Conservation (phyloP, 2,329 filamentous ascomycete genomes). For the Spiromastix sp. region DNA sequence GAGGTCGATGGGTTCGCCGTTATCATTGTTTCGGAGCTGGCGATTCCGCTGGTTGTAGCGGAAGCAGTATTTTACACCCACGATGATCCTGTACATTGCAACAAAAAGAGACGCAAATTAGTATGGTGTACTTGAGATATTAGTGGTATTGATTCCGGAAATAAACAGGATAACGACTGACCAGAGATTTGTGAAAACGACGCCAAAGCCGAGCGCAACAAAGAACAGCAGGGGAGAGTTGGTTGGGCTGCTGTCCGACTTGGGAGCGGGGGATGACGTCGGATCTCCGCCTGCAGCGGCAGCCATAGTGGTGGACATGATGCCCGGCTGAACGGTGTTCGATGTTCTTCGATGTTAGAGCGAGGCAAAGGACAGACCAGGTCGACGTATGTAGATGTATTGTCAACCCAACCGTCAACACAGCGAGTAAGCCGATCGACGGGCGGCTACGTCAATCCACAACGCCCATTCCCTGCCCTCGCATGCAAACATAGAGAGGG, state of each 20-base stretch:
- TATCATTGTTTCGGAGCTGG: conserved; percentile 62
- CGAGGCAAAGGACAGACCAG: too few relatives aligned
- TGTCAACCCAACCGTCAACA: too few relatives aligned
- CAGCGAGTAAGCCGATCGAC: too few relatives aligned
- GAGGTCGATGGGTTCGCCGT: conserved; percentile 81
- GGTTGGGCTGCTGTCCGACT: conserved; percentile 39
- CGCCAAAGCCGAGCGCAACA: conserved; percentile 89
- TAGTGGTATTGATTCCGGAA: neutral
- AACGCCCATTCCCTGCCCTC: too few relatives aligned
- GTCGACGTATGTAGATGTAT: too few relatives aligned
- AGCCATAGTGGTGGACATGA: neutral
- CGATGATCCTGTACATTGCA: conserved; percentile 69
- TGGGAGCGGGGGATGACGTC: neutral
- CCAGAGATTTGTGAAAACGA: conserved; percentile 98
- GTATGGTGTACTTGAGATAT: neutral
- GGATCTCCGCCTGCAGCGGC: neutral
- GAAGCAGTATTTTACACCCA: conserved; percentile 99
- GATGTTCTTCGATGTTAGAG: too few relatives aligned
- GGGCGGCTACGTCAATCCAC: too few relatives aligned
- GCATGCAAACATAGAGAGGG: too few relatives aligned
- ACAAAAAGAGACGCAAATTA: conserved; percentile 3
- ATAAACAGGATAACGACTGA: conserved; percentile 46
- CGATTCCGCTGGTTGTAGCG: conserved; percentile 93
- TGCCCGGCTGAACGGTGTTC: too few relatives aligned
- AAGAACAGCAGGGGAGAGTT: conserved; percentile 80